A percentile compares a stretch with the other conserved stretches of the same genome.
These are phyloP conservation scores for Candida qinlingensis DNA, from an alignment of 805 yeast genomes.

Conservation along the genomic window DNA sequence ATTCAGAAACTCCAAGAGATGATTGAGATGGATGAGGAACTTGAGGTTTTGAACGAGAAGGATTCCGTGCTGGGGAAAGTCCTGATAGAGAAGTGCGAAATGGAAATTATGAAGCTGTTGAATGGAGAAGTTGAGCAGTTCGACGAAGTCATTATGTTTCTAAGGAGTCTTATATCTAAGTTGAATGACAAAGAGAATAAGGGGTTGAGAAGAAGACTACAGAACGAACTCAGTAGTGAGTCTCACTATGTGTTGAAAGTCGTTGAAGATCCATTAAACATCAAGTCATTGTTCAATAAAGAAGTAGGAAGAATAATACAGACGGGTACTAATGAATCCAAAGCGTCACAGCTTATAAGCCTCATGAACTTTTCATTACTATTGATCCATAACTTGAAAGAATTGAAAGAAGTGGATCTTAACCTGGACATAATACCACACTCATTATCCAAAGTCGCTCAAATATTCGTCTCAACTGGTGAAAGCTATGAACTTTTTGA, in stretches of 20 bases:
- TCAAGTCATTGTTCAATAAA: neutral
- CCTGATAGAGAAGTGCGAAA: neutral
- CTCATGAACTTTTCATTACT: neutral
- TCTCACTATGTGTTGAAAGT: neutral
- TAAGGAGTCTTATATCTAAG: neutral
- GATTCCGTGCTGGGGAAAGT: neutral
- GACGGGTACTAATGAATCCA: neutral
- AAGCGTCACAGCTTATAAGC: neutral
- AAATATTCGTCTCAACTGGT: neutral
- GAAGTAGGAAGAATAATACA: slow-evolving; percentile 1
- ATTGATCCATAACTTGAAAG: neutral
- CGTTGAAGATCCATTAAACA: neutral
- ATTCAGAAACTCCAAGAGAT: neutral
- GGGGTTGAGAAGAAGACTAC: neutral
- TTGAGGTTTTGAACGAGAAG: neutral
- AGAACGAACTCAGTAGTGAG: neutral
- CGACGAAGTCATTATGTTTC: neutral
- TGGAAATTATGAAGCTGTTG: neutral
- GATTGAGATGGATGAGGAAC: neutral
- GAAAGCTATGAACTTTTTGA: neutral
- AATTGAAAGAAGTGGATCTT: neutral
- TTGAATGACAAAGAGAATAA: neutral
- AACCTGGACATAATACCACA: neutral
- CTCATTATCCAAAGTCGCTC: neutral
- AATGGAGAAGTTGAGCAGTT: neutral